Conservation (phyloP, 2,329 filamentous ascomycete genomes). For the Epichloe typhina region DNA sequence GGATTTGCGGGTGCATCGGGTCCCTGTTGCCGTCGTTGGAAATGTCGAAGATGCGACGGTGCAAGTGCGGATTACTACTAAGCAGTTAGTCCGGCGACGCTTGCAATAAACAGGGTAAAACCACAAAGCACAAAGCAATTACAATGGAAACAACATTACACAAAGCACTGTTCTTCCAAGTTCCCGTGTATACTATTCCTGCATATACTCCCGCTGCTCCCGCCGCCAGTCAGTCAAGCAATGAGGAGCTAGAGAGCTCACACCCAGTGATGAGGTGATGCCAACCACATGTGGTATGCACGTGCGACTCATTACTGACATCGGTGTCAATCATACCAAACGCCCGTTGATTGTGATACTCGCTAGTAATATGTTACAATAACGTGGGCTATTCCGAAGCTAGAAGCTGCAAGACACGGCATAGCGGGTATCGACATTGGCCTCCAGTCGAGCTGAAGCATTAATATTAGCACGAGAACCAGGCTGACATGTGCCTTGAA, state of each 20-base stretch:
- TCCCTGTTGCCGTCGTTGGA: not conserved
- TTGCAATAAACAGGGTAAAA: not conserved
- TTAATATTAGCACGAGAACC: not conserved
- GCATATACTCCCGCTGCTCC: not conserved
- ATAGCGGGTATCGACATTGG: constrained; percentile 1
- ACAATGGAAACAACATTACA: too few species aligned
- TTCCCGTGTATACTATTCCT: too few species aligned
- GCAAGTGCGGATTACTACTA: not conserved
- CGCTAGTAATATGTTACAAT: not conserved
- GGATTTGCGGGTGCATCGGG: not conserved
- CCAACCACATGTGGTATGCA: not conserved
- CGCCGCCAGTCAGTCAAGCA: too few species aligned
- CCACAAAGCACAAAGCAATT: not conserved
- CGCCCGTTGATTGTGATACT: not conserved
- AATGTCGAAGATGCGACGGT: not conserved
- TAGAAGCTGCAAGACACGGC: not conserved
- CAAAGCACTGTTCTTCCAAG: too few species aligned
- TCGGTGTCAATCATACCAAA: not conserved
- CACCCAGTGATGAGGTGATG: not conserved
- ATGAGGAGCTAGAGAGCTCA: too few species aligned
- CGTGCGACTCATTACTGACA: not conserved
- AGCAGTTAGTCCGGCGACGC: not conserved
- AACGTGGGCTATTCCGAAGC: not conserved
- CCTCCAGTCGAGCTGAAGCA: not conserved
- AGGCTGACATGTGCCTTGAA: not conserved